Base-by-base conservation (phyloP, 108 stramenopile species). In the Skeletonema costatum region DNA sequence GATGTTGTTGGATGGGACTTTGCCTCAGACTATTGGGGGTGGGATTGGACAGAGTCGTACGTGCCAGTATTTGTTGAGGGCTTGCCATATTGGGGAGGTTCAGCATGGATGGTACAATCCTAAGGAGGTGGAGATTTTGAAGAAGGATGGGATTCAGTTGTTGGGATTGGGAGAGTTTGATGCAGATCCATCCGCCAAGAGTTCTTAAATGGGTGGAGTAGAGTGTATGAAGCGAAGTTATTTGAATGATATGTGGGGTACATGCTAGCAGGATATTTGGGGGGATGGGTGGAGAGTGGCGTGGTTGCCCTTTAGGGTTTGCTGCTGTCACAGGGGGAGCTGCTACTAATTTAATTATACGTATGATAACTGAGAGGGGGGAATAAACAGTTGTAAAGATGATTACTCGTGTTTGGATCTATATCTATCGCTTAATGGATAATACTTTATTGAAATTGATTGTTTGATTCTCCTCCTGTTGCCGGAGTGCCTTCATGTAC, bases 21-120 rank as follows among this genome's bases (percentile, higher is more conserved):
- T 85, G 35, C 84, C 84, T 19, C 84, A 85, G 61, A 81, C 80
- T 13, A 85, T 85, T 71, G 84, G 84, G 31, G 84, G 84, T 12
- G 84, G 84, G 16, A 74, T 85, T 35, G 84, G 84, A 60, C 84
- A 85, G 71, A 62, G 53, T 32, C 80, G 84, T 73, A 19, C 65
- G 29, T 81, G 84, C 46, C 80, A 81, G 46, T 81, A 73, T 38
- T 60, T 85, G 76, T 66, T 85, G 44, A 76, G 77, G 10, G 76
- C 76, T 63, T 71, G 71, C 51, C 84, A 85, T 71, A 85, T 85
- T 77, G 84, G 84, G 8, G 84, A 85, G 66, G 84, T 85, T 32
- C 84, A 85, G 35, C 76, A 85, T 65, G 84, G 84, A 56, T 85
- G 84, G 84, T 85, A 85, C 76, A 78, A 85, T 53, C 84, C 84